Conservation (phyloP, 768 basidiomycete species). For the Porphyrellus cyaneotinctus region DNA sequence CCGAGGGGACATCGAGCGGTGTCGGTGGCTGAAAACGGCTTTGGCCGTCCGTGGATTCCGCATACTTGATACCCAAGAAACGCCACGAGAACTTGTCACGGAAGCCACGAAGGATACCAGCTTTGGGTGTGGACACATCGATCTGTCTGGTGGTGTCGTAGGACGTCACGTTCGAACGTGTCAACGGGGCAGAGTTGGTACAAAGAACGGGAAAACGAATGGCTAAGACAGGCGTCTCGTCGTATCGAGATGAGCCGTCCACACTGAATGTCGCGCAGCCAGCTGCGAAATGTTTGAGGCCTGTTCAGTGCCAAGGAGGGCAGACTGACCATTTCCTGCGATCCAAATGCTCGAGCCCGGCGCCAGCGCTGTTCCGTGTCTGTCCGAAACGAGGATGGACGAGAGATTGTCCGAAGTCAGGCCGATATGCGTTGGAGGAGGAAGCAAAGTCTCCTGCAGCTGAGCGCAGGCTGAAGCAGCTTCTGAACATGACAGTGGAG, state of each 20-base stretch:
- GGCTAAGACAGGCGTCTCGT: not conserved
- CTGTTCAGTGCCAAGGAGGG: too few species aligned
- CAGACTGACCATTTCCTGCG: conserved; percentile 1
- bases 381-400: conserved; percentile 5
- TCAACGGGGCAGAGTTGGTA: conserved; percentile 19
- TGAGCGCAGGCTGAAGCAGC: not conserved
- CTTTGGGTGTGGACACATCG: conserved; percentile 10
- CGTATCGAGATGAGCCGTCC: not conserved
- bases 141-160: conserved; percentile 13
- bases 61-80: conserved; percentile 18
- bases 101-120: conserved; percentile 17
- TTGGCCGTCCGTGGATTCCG: conserved; percentile 2
- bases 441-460: conserved; percentile 9
- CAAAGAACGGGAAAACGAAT: conserved; percentile 12
- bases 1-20: conserved; percentile 4
- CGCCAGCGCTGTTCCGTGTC: conserved; percentile 2
- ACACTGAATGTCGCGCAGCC: not conserved
- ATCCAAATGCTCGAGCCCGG: conserved; percentile 4
- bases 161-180: too few species aligned
- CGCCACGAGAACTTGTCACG: conserved; percentile 19
- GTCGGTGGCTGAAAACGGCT: conserved; percentile 13
- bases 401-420: conserved; percentile 4
- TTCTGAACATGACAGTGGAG: not conserved
- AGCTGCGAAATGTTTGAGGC: not conserved
- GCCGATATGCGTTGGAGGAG: not conserved